Base-by-base conservation (phyloP, 140 eudicot species). In the Bidens hawaiensis region DNA sequence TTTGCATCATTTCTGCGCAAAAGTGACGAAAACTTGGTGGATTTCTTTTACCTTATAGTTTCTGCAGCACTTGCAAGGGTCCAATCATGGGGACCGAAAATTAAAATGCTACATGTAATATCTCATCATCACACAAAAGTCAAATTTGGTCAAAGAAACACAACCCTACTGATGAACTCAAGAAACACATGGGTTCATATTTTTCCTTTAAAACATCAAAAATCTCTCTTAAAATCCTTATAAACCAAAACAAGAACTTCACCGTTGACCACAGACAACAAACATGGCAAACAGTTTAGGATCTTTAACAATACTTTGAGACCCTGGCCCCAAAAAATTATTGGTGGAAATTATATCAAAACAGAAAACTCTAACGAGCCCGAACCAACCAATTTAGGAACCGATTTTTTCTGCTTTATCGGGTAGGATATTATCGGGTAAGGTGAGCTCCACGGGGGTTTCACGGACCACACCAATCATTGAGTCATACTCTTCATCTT, bases 401-500 rank as follows among this genome's bases (percentile, higher is more conserved):
- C 81, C 69, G 34, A 43, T 27, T 68, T 86, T 86, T 61, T 82
- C 76, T 60, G 95, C 71, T 66, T 81, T 80, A 24, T 77, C 79
- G 21, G 95, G 86, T 10, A 85, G 75, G 70, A 81, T 60, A 18
- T 82, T 80, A 57, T 78, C 95, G 3, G 95, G 93, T 43, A 84
- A 76, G 71, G 80, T 78, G 24, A 84, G 86, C 73, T 84, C 91
- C 23, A 63, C 86, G n/a, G 89, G 85, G 12, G 88, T 78, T 75
- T 91, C 95, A 57, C 88, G 78, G 28, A 82, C 88, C 65, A 80
- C 81, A 0, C 97, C 94, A 16, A 82, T 57, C 84, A 84, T 78
- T 14, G 94, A 82, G 65, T 83, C 99, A 25, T 88, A 85, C 47
- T 78, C 96, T 50, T 86, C 96, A 23, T 85, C 95, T 64, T 61